A percentile compares a stretch with the other conserved stretches of the same genome.
Conservation (phyloP, 75 land plant genomes). For the Sequoia sempervirens region DNA sequence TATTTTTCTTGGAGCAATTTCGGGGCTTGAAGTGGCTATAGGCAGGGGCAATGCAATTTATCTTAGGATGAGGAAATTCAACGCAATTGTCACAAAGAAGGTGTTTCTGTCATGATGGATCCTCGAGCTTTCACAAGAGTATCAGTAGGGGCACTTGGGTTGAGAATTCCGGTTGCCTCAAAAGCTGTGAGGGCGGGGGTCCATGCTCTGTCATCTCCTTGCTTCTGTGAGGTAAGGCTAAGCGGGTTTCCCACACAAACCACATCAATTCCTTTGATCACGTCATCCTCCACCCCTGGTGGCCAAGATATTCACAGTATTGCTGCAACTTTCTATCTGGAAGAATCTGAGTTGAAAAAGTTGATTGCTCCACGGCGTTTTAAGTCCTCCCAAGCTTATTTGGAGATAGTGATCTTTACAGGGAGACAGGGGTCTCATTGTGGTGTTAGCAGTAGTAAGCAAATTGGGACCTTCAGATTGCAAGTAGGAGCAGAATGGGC, state of each 20-base stretch:
- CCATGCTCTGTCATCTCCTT: constrained; percentile 50
- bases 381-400: constrained; percentile 28
- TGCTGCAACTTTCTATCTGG: constrained; percentile 72
- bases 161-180: constrained; percentile 52
- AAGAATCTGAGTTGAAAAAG: constrained; percentile 57
- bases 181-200: constrained; percentile 24
- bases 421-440: constrained; percentile 55
- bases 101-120: constrained; percentile 44
- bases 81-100: not conserved
- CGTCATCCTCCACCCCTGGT: constrained; percentile 31
- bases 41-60: not conserved
- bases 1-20: not conserved
- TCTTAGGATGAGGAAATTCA: not conserved
- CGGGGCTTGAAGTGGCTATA: not conserved
- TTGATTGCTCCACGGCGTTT: constrained; percentile 44
- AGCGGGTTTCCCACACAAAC: constrained; percentile 61
- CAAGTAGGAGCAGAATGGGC: constrained; percentile 68
- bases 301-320: constrained; percentile 43
- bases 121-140: constrained; percentile 71
- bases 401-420: constrained; percentile 62
- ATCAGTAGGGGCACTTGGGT: constrained; percentile 71
- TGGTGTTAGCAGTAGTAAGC: constrained; percentile 42
- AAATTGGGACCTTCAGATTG: constrained; percentile 66
- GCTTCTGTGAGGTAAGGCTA: constrained; percentile 69
- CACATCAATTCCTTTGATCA: constrained; percentile 56